phyloP scores from a whole-genome alignment of 2,329 filamentous ascomycete genomes.

The Xylaria sp. region DNA sequence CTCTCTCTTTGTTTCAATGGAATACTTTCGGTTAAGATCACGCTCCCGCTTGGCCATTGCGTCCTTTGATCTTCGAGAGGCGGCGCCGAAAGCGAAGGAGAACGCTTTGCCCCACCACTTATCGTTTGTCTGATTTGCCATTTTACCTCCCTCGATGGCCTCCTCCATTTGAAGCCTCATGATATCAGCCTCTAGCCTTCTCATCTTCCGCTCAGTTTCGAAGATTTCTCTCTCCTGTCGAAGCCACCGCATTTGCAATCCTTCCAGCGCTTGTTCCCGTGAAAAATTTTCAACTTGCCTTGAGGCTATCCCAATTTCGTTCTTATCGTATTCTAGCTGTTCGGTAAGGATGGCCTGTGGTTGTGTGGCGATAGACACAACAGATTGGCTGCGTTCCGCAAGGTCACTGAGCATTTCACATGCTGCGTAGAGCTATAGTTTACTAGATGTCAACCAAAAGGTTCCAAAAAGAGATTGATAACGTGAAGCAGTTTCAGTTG shows the following conservation, averaged over 20 bases:
- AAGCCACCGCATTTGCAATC: background rate
- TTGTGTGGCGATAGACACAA: background rate
- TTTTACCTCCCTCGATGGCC: background rate
- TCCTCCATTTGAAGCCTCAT: slow-evolving; percentile 11
- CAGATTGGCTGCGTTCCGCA: slow-evolving; percentile 3
- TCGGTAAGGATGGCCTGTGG: background rate
- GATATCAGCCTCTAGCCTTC: slow-evolving; percentile 15
- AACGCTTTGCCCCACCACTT: slow-evolving; percentile 2
- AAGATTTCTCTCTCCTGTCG: slow-evolving; percentile 7
- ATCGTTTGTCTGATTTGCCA: background rate
- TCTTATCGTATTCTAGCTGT: background rate
- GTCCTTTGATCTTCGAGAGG: background rate
- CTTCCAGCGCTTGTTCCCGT: background rate
- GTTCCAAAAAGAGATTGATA: background rate
- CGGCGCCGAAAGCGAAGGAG: background rate
- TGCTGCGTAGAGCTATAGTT: slow-evolving; percentile 15
- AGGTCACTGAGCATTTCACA: slow-evolving; percentile 24
- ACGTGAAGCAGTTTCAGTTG: background rate
- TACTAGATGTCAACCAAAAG: background rate
- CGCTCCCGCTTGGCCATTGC: slow-evolving; percentile 10
- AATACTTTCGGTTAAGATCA: background rate
- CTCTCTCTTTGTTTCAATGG: background rate
- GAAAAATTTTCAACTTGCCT: background rate
- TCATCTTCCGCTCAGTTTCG: slow-evolving; percentile 8
- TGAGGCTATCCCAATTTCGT: background rate